phyloP scores from a whole-genome alignment of 139 green algal genomes.

The Choricystis sp. region DNA sequence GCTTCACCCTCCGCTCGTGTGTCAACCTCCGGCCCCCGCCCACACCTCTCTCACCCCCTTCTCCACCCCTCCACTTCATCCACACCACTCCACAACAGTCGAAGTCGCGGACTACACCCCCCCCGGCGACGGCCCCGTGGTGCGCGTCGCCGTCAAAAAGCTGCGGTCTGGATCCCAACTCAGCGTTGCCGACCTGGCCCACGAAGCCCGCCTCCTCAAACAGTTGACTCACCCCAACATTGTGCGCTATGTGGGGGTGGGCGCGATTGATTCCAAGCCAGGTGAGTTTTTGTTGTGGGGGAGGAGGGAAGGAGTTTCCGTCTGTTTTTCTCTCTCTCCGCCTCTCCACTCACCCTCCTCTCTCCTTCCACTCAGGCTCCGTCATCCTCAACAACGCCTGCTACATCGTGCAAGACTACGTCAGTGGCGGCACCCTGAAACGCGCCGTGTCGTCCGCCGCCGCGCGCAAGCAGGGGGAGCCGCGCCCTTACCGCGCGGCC shows the following conservation, averaged over 20 bases:
- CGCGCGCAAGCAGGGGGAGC: too few species aligned
- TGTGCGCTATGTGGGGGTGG: neutral
- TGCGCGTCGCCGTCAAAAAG: neutral
- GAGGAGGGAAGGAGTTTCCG: too few species aligned
- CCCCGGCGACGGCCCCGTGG: too few species aligned
- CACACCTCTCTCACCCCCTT: neutral
- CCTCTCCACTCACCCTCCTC: too few species aligned
- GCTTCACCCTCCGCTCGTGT: too few species aligned
- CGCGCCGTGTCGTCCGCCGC: neutral
- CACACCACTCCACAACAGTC: neutral
- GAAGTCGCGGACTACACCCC: neutral
- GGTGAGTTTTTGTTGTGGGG: too few species aligned
- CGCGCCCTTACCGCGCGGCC: slow-evolving; percentile 15
- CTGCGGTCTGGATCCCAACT: neutral
- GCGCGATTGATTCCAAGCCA: too few species aligned
- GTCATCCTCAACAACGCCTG: neutral
- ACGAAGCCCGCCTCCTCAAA: neutral
- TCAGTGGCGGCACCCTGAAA: neutral
- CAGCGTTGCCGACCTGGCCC: neutral
- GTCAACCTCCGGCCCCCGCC: too few species aligned
- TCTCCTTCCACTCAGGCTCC: too few species aligned
- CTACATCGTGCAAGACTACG: slow-evolving; percentile 1
- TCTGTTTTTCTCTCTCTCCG: too few species aligned
- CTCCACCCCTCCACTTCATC: neutral
- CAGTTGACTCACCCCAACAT: neutral